Conservation (phyloP, 305 asterid species). For the Fraxinus dipetala region DNA sequence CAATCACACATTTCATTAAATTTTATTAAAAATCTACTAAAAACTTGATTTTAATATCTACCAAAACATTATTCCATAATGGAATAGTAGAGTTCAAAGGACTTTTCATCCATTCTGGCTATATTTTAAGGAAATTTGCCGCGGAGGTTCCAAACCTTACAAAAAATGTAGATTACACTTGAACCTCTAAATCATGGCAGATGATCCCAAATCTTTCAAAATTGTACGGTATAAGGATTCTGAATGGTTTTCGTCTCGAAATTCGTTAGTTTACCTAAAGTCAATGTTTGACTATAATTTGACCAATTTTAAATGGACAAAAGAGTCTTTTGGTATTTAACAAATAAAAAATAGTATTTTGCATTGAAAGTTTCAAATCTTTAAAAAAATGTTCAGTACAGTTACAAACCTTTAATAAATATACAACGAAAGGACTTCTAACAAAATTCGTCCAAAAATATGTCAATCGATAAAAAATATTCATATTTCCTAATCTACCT, state of each 20-base stretch:
- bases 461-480: neutral
- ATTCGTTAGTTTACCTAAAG: neutral
- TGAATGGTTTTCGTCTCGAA: neutral
- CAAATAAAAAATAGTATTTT: too few relatives aligned
- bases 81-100: neutral
- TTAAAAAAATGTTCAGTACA: neutral
- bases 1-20: too few relatives aligned
- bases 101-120: neutral
- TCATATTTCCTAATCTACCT: neutral
- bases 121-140: neutral
- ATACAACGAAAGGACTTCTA: neutral
- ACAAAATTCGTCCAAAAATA: neutral
- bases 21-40: too few relatives aligned
- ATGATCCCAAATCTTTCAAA: neutral
- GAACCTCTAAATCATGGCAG: neutral
- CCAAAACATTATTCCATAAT: neutral
- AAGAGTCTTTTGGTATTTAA: neutral
- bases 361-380: neutral
- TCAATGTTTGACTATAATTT: too few relatives aligned
- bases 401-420: neutral
- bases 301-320: neutral
- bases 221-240: neutral
- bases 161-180: neutral
- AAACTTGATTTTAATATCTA: too few relatives aligned
- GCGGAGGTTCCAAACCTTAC: neutral